phyloP scores from a whole-genome alignment of 495 filamentous ascomycete species.

The Neurospora sp. region DNA sequence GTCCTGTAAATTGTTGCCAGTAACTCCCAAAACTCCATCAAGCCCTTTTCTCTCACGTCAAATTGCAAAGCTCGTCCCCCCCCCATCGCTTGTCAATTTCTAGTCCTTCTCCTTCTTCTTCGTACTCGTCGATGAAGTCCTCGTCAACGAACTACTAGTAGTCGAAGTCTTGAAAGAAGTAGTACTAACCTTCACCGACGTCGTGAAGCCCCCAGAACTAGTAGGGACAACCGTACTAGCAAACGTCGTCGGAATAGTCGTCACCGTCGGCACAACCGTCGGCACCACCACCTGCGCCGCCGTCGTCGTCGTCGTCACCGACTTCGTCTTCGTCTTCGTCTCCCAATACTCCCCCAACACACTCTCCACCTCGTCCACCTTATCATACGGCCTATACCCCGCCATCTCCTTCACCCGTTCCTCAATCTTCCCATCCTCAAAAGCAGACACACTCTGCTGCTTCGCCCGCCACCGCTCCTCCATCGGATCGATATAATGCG shows the following conservation, averaged over 20 bases:
- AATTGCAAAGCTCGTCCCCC: too few relatives aligned
- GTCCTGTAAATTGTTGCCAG: too few relatives aligned
- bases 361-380: slow-evolving; percentile 15
- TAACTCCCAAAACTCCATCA: too few relatives aligned
- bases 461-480: slow-evolving; percentile 20
- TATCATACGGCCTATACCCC: slow-evolving; percentile 16
- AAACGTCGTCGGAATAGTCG: background rate
- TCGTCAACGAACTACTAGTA: background rate
- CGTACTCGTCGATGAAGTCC: background rate
- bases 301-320: background rate
- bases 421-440: background rate
- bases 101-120: background rate
- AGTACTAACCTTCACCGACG: background rate
- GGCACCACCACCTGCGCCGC: background rate
- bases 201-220: background rate
- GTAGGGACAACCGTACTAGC: background rate
- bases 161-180: background rate
- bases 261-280: background rate
- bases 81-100: too few relatives aligned
- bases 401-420: slow-evolving; percentile 22
- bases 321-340: slow-evolving; percentile 11
- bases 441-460: background rate
- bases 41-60: too few relatives aligned
- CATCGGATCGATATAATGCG: slow-evolving; percentile 27
- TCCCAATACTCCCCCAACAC: slow-evolving; percentile 17